Base-by-base conservation (phyloP, 495 filamentous ascomycete genomes). In the Neurospora terricola region DNA sequence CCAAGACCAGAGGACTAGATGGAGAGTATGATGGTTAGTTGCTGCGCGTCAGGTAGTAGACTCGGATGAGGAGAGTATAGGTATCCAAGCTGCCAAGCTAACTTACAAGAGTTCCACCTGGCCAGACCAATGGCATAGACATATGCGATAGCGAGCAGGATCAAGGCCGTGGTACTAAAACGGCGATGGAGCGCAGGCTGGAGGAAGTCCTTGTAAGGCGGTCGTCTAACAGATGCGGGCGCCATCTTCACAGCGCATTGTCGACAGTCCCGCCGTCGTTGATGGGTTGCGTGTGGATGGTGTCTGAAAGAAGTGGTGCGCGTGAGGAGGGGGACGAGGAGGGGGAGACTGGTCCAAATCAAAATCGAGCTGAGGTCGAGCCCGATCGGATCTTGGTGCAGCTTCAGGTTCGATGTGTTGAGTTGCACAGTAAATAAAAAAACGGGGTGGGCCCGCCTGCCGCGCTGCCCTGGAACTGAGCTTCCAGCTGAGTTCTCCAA, bases 151-250 rank as follows among this genome's bases (percentile, higher is more conserved):
- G 85, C 80, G 16, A 95, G 78, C 9, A 92, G 81, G 45, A 93
- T 79, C 40, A 87, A 81, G 66, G 90, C 91, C 38, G 93, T 92
- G 71, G 88, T 87, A 48, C 90, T 90, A 84, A 98, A 98, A 73
- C 94, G 87, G 75, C 93, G 87, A 80, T 99, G 96, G 71, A 98
- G 83, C 48, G 92, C 88, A 40, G 96, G 94, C 45, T 95, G 97
- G 72, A 98, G 83, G 81, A 96, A 94, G 78, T 97, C 92, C 84
- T 94, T 90, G 79, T 97, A 98, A 48, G 83, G 82, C 72, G 78
- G 77, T 75, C 80, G 80, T 81, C 85, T 81, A 73, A 82, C 82
- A 74, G 73, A 79, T 70, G 80, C 77, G 70, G 77, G 74, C 73
- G 84, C 79, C 84, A 86, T 86, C 27, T 72, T 81, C 75, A 76